These are phyloP conservation scores for Polychytrium aggregatum DNA, from an alignment of 192 early-diverging fungal genomes.

Conservation along the genomic window DNA sequence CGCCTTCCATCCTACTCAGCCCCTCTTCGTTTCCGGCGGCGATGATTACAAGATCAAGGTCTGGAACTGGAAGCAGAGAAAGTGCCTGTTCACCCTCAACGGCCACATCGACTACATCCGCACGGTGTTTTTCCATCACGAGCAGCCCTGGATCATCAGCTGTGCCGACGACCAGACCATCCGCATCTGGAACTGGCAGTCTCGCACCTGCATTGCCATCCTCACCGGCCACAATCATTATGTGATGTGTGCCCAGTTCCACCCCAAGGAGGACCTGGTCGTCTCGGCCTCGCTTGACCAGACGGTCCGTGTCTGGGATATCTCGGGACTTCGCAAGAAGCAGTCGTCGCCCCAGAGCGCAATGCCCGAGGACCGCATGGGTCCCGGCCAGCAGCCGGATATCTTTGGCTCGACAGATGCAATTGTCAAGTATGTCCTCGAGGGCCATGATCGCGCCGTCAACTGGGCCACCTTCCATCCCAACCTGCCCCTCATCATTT, in stretches of 20 bases:
- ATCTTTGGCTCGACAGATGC: conserved; percentile 95
- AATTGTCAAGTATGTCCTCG: conserved; percentile 94
- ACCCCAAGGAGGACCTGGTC: conserved; percentile 93
- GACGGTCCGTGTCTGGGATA: conserved; percentile 99
- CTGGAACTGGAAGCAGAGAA: conserved; percentile 97
- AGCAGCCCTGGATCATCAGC: conserved; percentile 95
- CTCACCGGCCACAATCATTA: conserved; percentile 98
- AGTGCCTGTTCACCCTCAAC: conserved; percentile 91
- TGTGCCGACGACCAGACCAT: conserved; percentile 98
- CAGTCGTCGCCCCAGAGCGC: conserved; percentile 49
- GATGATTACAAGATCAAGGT: conserved; percentile 99
- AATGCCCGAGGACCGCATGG: conserved; percentile 19
- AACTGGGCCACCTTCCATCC: conserved; percentile 99
- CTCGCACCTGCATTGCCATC: conserved; percentile 91
- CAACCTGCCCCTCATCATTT: conserved; percentile 89
- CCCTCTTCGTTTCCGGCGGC: conserved; percentile 93
- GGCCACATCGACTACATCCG: conserved; percentile 98
- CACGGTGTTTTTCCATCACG: conserved; percentile 92
- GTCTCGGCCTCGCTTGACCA: conserved; percentile 94
- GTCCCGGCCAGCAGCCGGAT: conserved; percentile 64
- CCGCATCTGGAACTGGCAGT: conserved; percentile 99
- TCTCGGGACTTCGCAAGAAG: conserved; percentile 80
- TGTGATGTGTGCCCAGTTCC: conserved; percentile 97
- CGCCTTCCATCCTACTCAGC: conserved; percentile 91
- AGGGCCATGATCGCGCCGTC: conserved; percentile 93